Percentiles rank a stretch among this genome's conserved stretches.
phyloP scores from a whole-genome alignment of 23 red algal species.

The Gracilaria gracilis region DNA sequence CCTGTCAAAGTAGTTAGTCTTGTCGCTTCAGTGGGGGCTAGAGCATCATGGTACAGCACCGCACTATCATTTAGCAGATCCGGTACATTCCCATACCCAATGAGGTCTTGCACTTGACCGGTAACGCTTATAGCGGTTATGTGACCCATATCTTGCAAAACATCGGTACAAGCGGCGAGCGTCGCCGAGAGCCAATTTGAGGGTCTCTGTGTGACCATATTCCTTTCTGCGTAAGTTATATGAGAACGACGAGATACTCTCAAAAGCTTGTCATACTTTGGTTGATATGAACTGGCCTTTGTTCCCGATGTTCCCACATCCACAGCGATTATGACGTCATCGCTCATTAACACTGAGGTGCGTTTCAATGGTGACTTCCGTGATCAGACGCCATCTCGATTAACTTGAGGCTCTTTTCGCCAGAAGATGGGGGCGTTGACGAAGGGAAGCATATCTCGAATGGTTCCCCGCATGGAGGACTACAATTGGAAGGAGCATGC shows the following conservation, averaged over 20 bases:
- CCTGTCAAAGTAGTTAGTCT: conserved; percentile 2
- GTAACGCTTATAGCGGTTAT: conserved; percentile 47
- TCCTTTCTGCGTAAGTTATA: neutral
- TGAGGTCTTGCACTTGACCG: conserved; percentile 71
- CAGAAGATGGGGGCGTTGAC: neutral
- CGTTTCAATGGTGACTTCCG: neutral
- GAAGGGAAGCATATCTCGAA: neutral
- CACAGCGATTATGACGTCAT: conserved; percentile 32
- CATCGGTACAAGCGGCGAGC: neutral
- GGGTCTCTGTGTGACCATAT: conserved; percentile 31
- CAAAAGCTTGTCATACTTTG: neutral
- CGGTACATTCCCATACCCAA: conserved; percentile 38
- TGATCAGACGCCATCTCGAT: neutral
- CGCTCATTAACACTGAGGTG: neutral
- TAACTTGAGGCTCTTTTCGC: neutral
- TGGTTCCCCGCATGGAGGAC: neutral
- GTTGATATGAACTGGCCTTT: conserved; percentile 29
- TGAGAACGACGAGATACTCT: conserved; percentile 27
- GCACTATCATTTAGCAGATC: conserved; percentile 30
- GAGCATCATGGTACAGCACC: conserved; percentile 53
- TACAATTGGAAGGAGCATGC: no score
- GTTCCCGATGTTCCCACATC: conserved; percentile 61
- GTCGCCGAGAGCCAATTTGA: conserved; percentile 46
- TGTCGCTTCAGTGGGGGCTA: conserved; percentile 33
- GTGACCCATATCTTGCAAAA: neutral